Evolutionary conservation across 2,329 filamentous ascomycete species (phyloP).

Genomic region (Claviceps spartinae): DNA sequence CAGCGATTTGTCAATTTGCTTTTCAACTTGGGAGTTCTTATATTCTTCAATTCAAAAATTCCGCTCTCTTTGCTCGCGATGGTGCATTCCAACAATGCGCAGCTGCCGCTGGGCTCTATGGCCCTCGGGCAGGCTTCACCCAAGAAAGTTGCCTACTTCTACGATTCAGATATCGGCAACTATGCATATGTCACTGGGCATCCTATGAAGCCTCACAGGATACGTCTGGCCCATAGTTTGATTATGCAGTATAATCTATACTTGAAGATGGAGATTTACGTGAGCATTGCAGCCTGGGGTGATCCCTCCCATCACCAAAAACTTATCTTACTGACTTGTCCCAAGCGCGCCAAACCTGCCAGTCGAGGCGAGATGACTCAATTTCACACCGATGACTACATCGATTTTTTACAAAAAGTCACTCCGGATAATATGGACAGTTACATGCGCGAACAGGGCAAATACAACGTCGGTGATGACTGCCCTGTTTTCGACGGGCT

Average conservation of each 20-base stretch:
- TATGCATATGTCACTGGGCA: slow-evolving; percentile 95
- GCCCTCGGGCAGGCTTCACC: slow-evolving; percentile 34
- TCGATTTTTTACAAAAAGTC: slow-evolving; percentile 87
- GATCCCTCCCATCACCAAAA: background rate
- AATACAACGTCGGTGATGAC: slow-evolving; percentile 92
- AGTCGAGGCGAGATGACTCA: slow-evolving; percentile 81
- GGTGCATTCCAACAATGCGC: slow-evolving; percentile 20
- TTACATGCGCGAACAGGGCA: slow-evolving; percentile 78
- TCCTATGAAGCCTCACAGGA: slow-evolving; percentile 97
- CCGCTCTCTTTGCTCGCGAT: slow-evolving; percentile 12
- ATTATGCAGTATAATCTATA: slow-evolving; percentile 95
- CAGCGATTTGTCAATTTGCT: background rate
- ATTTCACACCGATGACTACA: slow-evolving; percentile 91
- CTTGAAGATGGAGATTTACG: slow-evolving; percentile 91
- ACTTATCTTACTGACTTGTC: background rate
- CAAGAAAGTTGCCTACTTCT: slow-evolving; percentile 94
- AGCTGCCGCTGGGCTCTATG: slow-evolving; percentile 28
- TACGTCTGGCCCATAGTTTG: slow-evolving; percentile 87
- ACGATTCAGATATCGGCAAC: slow-evolving; percentile 95
- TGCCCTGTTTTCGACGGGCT: slow-evolving; percentile 96
- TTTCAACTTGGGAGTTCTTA: background rate
- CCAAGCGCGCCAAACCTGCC: slow-evolving; percentile 69
- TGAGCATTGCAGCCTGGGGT: slow-evolving; percentile 37
- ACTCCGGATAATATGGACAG: slow-evolving; percentile 98
- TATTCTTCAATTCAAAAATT: background rate